These are phyloP conservation scores for Daldinia concentrica DNA, from an alignment of 495 filamentous ascomycete genomes.

Conservation along the genomic window DNA sequence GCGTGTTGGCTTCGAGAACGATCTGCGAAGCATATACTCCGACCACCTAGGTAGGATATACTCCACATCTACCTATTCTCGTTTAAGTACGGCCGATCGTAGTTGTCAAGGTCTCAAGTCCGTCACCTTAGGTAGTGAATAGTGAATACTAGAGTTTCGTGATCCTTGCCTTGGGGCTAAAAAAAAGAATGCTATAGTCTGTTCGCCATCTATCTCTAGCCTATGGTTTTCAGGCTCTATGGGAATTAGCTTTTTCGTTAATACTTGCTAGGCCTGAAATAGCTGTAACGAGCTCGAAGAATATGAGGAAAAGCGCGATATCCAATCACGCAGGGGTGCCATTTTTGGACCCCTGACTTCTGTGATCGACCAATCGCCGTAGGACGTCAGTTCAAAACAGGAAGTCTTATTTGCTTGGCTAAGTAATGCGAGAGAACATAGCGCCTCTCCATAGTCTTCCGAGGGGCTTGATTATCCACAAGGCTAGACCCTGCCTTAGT, in stretches of 20 bases:
- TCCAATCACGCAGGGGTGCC: conserved; percentile 29
- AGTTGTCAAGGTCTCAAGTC: conserved; percentile 34
- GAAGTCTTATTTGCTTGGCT: conserved; percentile 29
- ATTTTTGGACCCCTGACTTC: conserved; percentile 27
- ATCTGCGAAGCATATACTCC: conserved; percentile 34
- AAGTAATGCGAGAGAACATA: conserved; percentile 24
- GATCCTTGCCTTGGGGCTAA: conserved; percentile 41
- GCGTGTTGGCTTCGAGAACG: conserved; percentile 31
- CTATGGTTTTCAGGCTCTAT: conserved; percentile 20
- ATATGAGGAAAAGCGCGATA: conserved; percentile 22
- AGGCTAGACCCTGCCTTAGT: conserved; percentile 35
- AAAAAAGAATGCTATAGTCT: conserved; percentile 41
- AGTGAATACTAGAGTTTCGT: conserved; percentile 44
- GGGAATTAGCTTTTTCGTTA: conserved; percentile 18
- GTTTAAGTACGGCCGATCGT: conserved; percentile 28
- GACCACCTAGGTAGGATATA: conserved; percentile 26
- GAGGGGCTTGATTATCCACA: conserved; percentile 27
- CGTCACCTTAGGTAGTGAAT: conserved; percentile 27
- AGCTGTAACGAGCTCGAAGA: conserved; percentile 32
- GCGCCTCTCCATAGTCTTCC: conserved; percentile 26
- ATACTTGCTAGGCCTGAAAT: conserved; percentile 30
- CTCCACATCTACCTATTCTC: conserved; percentile 32
- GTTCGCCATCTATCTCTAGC: conserved; percentile 30
- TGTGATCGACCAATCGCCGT: conserved; percentile 34
- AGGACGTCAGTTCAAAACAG: conserved; percentile 33